Evolutionary conservation across 1,284 basidiomycete genomes (phyloP).

Genomic region (Melampsora larici-populina): DNA sequence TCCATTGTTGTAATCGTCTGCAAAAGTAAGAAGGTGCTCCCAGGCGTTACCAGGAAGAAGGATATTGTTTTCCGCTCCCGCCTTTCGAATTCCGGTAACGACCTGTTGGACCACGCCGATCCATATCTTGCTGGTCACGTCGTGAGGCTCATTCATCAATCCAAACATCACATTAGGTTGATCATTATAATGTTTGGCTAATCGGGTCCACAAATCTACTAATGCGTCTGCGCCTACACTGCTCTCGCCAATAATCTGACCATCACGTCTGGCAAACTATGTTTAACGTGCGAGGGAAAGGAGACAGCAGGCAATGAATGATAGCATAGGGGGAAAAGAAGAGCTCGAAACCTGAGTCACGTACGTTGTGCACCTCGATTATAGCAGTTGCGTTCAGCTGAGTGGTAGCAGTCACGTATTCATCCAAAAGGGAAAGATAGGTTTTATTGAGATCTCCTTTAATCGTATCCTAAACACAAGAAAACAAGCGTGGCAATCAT

Average conservation of each 20-base stretch:
- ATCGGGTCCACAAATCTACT: slow-evolving; percentile 1
- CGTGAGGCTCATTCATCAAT: slow-evolving; percentile 31
- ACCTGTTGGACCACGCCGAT: background rate
- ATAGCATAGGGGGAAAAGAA: too few species aligned
- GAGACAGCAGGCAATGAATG: background rate
- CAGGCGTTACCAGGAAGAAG: slow-evolving; percentile 12
- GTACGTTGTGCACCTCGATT: slow-evolving; percentile 25
- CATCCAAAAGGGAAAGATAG: background rate
- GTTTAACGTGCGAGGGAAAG: background rate
- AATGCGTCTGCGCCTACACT: background rate
- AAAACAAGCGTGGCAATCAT: background rate
- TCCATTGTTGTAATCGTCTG: slow-evolving; percentile 1
- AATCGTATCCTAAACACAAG: background rate
- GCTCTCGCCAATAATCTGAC: background rate
- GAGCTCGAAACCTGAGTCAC: background rate
- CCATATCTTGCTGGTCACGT: slow-evolving; percentile 5
- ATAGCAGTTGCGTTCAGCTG: background rate
- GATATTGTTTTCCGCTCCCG: background rate
- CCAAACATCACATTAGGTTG: slow-evolving; percentile 12
- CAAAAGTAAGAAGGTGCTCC: slow-evolving; percentile 2
- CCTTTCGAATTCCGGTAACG: slow-evolving; percentile 5
- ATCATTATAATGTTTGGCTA: background rate
- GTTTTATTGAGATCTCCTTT: too few species aligned
- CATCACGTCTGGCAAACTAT: slow-evolving; percentile 11
- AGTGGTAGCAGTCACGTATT: background rate